A percentile compares a stretch with the other conserved stretches of the same genome.
phyloP scores from a whole-genome alignment of 495 filamentous ascomycete genomes.

The Letharia columbiana region DNA sequence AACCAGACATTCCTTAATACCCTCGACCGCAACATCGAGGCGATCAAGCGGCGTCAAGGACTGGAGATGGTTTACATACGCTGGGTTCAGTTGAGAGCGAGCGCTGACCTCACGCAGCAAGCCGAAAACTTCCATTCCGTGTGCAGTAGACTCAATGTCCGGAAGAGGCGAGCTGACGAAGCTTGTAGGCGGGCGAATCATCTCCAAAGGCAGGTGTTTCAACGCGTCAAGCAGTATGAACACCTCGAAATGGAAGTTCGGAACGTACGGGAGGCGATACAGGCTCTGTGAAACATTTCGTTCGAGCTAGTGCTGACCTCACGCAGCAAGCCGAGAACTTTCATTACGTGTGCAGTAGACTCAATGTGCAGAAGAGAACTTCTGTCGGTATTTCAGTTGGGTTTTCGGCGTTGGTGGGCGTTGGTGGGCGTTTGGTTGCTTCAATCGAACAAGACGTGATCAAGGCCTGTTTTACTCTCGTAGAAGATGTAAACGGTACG shows the following conservation, averaged over 20 bases:
- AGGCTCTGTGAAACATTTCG: not conserved
- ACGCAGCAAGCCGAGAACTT: not conserved
- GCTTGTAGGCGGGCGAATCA: not conserved
- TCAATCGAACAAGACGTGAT: too few relatives aligned
- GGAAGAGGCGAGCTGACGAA: not conserved
- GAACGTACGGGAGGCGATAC: not conserved
- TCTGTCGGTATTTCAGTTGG: too few relatives aligned
- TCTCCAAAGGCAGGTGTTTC: not conserved
- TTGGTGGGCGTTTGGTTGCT: too few relatives aligned
- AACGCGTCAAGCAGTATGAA: not conserved
- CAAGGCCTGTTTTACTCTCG: too few relatives aligned
- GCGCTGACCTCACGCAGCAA: not conserved
- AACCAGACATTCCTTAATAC: not conserved
- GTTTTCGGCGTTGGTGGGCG: too few relatives aligned
- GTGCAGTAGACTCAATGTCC: not conserved
- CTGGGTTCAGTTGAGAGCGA: not conserved
- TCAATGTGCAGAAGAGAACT: not conserved
- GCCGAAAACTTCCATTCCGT: not conserved
- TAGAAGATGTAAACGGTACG: too few relatives aligned
- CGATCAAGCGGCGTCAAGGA: not conserved
- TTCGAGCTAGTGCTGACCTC: not conserved
- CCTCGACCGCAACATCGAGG: not conserved
- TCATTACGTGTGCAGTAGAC: not conserved
- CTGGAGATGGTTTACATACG: not conserved
- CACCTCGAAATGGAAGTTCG: not conserved